A percentile compares a stretch with the other conserved stretches of the same genome.
phyloP scores from a whole-genome alignment of 306 rosid species.

The Comarum palustre region DNA sequence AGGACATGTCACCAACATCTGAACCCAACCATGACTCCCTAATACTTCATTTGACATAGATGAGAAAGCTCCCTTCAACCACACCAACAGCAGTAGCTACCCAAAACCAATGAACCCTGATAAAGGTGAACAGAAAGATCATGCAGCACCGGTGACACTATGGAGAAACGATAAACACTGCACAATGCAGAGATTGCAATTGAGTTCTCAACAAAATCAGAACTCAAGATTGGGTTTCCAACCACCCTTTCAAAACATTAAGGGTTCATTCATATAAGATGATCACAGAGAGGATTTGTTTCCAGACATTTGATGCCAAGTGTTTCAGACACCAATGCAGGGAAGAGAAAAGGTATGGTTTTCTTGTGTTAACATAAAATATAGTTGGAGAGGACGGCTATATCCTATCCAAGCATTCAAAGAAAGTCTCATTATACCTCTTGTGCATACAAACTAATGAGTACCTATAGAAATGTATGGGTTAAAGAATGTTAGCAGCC shows the following conservation, averaged over 20 bases:
- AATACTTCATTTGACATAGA: not conserved
- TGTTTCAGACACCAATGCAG: not conserved
- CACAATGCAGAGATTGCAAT: not conserved
- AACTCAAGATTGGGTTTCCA: too few relatives aligned
- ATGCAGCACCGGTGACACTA: not conserved
- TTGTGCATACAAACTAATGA: not conserved
- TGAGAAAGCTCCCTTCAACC: not conserved
- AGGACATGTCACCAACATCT: not conserved
- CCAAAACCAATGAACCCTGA: not conserved
- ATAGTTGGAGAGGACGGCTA: not conserved
- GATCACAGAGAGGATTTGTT: not conserved
- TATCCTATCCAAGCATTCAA: not conserved
- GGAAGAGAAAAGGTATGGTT: not conserved
- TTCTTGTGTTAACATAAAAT: not conserved
- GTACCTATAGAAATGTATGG: too few relatives aligned
- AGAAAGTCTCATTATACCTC: not conserved
- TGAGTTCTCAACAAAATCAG: too few relatives aligned
- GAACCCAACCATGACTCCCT: not conserved
- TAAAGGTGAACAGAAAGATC: not conserved
- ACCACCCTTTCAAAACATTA: not conserved
- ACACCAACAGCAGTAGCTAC: not conserved
- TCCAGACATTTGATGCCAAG: not conserved
- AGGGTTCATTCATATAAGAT: not conserved
- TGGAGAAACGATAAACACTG: not conserved
- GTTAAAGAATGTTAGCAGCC: too few relatives aligned